phyloP scores from a whole-genome alignment of 305 asterid species.

The Petunia hybrid region DNA sequence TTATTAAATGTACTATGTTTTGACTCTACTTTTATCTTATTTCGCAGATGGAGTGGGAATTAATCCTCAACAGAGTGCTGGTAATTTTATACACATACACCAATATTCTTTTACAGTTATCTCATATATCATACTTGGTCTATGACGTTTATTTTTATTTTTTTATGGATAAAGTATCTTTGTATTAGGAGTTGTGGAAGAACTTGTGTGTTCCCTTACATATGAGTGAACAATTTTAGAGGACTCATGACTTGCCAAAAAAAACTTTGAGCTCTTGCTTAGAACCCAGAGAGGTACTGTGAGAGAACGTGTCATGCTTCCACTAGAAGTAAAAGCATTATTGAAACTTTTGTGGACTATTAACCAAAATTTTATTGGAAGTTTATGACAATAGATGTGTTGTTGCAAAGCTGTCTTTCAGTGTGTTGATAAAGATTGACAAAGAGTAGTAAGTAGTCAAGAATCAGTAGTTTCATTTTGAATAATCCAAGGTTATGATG shows the following conservation, averaged over 20 bases:
- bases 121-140: constrained; percentile 17
- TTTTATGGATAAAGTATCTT: constrained; percentile 2
- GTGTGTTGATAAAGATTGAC: constrained; percentile 4
- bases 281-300: no score
- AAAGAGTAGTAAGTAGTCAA: neutral
- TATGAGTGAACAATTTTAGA: neutral
- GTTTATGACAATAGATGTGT: constrained; percentile 16
- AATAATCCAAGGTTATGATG: constrained; percentile 4
- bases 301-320: no score
- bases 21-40: constrained; percentile 33
- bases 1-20: constrained; percentile 1
- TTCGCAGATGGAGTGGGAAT: constrained; percentile 95
- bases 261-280: neutral
- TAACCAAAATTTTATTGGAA: neutral
- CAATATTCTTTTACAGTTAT: neutral
- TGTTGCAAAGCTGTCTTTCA: neutral
- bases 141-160: neutral
- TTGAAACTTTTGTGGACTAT: neutral
- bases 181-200: neutral
- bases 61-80: constrained; percentile 96
- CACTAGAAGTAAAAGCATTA: no score
- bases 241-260: neutral
- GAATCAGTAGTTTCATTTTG: neutral
- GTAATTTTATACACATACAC: constrained; percentile 45
- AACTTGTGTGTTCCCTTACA: neutral